Evolutionary conservation across 164 flowering plant species (phyloP), one percentile per base, ranked within the genome.

Genomic region (Magnolia officinalis): DNA sequence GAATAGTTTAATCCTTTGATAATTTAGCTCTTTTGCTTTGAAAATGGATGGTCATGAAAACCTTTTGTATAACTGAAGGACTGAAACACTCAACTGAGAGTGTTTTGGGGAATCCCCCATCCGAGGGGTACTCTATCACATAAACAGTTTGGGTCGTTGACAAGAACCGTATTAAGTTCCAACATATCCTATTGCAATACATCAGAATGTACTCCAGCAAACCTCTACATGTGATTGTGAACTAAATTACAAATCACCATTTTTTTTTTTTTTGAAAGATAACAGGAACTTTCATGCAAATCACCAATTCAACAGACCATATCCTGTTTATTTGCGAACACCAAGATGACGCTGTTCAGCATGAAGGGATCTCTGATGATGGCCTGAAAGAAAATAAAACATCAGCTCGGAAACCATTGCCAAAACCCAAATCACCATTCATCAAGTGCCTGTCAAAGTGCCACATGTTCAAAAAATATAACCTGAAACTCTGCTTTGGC

Each of bases 321-420:
- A 85, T 96, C 99, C 81, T 94, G 99, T 76, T 96, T 96, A 80
- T 96, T 96, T 49, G 99, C 99, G 78, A 96, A 96, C 70, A 96
- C 97, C 90, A 96, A 84, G 79, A 96, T 93, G 79, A 90, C 94
- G 78, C 92, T 87, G 82, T 93, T 93, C 78, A 90, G 90, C 99
- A 96, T 96, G 82, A 94, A 96, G 18, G 98, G 99, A 81, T 96
- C 98, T 66, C 75, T 89, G 82, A 96, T 94, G 76, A 96, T 94
- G 52, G 91, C 84, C 99, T 94, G 95, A 74, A 89, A 82, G 70
- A 65, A 31, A 68, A 29, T 31, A 31, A 6, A 31, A 29, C 29
- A 55, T 68, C 4, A 26, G 45, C 50, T 31, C 71, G 6, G 11
- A 31, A 68, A 68, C 45, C 16, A 16, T 31, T 4, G 18, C 50